These are phyloP conservation scores for Symbiodinium natans DNA, from an alignment of 73 alveolate genomes.

Conservation along the genomic window DNA sequence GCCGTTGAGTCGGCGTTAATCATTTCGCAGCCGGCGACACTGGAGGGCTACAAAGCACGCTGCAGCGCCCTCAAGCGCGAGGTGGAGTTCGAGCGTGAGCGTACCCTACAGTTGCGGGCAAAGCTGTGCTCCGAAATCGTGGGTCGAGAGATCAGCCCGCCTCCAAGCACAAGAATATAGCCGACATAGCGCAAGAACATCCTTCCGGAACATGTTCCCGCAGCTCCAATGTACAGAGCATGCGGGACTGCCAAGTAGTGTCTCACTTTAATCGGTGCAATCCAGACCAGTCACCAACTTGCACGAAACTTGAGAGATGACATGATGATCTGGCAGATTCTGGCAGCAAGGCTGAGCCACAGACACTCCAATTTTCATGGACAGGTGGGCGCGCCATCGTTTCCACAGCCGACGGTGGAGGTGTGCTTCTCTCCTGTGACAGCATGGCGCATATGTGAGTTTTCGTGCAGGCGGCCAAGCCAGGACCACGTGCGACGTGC, in stretches of 20 bases:
- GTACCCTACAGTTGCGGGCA: constrained; percentile 65
- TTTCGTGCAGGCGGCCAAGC: not conserved
- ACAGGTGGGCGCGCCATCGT: not conserved
- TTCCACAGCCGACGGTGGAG: too few relatives aligned
- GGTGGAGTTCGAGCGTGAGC: constrained; percentile 74
- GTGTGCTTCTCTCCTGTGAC: too few relatives aligned
- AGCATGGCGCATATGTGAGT: too few relatives aligned
- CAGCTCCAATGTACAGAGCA: not conserved
- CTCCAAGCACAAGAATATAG: not conserved
- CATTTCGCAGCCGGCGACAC: constrained; percentile 8
- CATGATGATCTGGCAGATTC: too few relatives aligned
- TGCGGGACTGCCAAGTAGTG: not conserved
- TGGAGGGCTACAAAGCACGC: constrained; percentile 27
- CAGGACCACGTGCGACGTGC: not conserved
- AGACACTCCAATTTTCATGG: too few relatives aligned
- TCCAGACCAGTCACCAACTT: too few relatives aligned
- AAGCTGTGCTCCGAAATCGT: constrained; percentile 55
- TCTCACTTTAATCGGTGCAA: too few relatives aligned
- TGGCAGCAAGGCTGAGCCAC: too few relatives aligned
- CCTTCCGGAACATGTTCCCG: not conserved
- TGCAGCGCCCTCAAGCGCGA: constrained; percentile 47
- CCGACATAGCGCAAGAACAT: too few relatives aligned
- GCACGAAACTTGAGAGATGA: too few relatives aligned
- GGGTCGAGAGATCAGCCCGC: constrained; percentile 76
- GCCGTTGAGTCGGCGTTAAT: constrained; percentile 4